A percentile compares a stretch with the other conserved stretches of the same genome.
phyloP scores from a whole-genome alignment of 2,329 filamentous ascomycete species.

The Cercospora nicotianae region DNA sequence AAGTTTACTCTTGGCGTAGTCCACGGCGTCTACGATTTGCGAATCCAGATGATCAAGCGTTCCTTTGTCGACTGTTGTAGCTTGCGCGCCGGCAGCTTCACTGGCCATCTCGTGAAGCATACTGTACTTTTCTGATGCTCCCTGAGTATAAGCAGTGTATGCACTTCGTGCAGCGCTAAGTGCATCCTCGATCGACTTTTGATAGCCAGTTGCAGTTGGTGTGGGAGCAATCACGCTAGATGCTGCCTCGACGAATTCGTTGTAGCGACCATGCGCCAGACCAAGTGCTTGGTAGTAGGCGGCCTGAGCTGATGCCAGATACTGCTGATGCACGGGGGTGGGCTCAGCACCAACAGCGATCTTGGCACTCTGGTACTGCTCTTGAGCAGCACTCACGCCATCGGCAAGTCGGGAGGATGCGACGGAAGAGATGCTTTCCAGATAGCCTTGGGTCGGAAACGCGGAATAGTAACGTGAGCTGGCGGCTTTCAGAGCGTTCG shows the following conservation, averaged over 20 bases:
- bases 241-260: slow-evolving; percentile 70
- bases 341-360: slow-evolving; percentile 64
- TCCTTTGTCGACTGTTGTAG: slow-evolving; percentile 32
- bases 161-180: slow-evolving; percentile 53
- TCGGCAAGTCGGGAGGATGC: slow-evolving; percentile 69
- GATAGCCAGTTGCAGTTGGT: slow-evolving; percentile 62
- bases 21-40: slow-evolving; percentile 36
- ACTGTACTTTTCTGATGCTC: slow-evolving; percentile 36
- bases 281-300: slow-evolving; percentile 78
- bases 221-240: slow-evolving; percentile 69
- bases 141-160: slow-evolving; percentile 38
- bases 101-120: slow-evolving; percentile 25
- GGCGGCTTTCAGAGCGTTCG: slow-evolving; percentile 62
- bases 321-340: slow-evolving; percentile 55
- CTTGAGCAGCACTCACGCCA: slow-evolving; percentile 68
- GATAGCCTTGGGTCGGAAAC: slow-evolving; percentile 34
- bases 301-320: slow-evolving; percentile 61
- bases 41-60: slow-evolving; percentile 35
- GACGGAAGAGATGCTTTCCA: slow-evolving; percentile 57
- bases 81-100: slow-evolving; percentile 16
- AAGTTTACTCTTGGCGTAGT: slow-evolving; percentile 44
- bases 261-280: slow-evolving; percentile 75
- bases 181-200: slow-evolving; percentile 60
- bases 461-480: slow-evolving; percentile 59
- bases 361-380: slow-evolving; percentile 69